These are phyloP conservation scores for Saprolegnia diclina DNA, from an alignment of 352 stramenopile species.

Conservation along the genomic window DNA sequence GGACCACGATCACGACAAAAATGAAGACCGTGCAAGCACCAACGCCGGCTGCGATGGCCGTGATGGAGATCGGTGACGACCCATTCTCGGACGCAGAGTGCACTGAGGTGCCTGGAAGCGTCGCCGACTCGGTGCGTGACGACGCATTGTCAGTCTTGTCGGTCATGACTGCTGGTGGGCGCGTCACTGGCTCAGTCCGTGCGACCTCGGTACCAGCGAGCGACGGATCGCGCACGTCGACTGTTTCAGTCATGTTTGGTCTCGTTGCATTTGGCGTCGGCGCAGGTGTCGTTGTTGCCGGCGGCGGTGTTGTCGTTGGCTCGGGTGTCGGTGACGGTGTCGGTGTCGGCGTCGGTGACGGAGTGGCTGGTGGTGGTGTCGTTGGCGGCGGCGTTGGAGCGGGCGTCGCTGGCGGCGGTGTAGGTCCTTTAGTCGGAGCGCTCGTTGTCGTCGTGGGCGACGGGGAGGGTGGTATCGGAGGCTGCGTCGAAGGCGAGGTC, in stretches of 20 bases:
- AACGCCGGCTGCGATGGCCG: not conserved
- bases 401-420: not conserved
- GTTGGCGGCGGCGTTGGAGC: not conserved
- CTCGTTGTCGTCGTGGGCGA: not conserved
- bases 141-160: not conserved
- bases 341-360: constrained; percentile 1
- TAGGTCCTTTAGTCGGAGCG: not conserved
- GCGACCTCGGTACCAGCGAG: not conserved
- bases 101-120: not conserved
- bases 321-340: not conserved
- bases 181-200: too few species aligned
- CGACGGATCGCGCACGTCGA: not conserved
- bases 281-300: not conserved
- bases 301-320: not conserved
- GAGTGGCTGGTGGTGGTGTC: not conserved
- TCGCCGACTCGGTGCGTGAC: not conserved
- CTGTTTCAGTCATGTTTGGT: not conserved
- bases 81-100: not conserved
- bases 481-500: not conserved
- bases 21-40: constrained; percentile 10
- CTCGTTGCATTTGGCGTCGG: not conserved
- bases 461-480: not conserved
- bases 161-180: not conserved
- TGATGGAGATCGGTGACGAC: not conserved
- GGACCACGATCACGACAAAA: constrained; percentile 9